These are phyloP conservation scores for Komagataella pastoris DNA, from an alignment of 805 yeast species.

Conservation along the genomic window DNA sequence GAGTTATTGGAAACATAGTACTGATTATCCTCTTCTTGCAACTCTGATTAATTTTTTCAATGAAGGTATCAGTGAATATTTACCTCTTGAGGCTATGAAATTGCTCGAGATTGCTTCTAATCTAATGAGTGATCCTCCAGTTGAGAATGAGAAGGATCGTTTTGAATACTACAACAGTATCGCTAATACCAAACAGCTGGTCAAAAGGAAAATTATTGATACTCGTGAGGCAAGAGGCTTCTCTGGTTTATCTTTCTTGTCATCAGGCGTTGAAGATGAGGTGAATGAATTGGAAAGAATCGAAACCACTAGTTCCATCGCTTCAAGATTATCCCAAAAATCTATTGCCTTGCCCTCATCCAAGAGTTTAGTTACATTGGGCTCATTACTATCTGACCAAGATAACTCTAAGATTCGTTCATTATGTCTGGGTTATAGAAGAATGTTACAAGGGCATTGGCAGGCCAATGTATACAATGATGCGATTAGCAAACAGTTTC, in stretches of 20 bases:
- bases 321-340: neutral
- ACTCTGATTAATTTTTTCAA: slow-evolving; percentile 68
- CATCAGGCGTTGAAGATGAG: slow-evolving; percentile 3
- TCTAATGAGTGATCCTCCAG: slow-evolving; percentile 41
- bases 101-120: slow-evolving; percentile 51
- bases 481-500: slow-evolving; percentile 10
- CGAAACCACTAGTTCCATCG: neutral
- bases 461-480: slow-evolving; percentile 2
- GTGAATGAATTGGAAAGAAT: slow-evolving; percentile 1
- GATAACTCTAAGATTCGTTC: neutral
- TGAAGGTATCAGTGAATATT: slow-evolving; percentile 47
- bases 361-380: neutral
- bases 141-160: slow-evolving; percentile 21
- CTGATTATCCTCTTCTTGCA: slow-evolving; percentile 49
- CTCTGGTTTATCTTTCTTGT: slow-evolving; percentile 1
- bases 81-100: slow-evolving; percentile 55
- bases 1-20: slow-evolving; percentile 67
- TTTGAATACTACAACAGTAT: slow-evolving; percentile 19
- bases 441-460: slow-evolving; percentile 37
- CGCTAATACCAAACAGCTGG: slow-evolving; percentile 30
- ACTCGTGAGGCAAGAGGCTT: neutral
- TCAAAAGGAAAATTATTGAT: slow-evolving; percentile 31
- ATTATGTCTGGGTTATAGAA: slow-evolving; percentile 24
- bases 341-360: neutral
- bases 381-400: neutral